Base-by-base conservation (phyloP, 1,284 basidiomycete genomes). In the Ganoderma sp. region DNA sequence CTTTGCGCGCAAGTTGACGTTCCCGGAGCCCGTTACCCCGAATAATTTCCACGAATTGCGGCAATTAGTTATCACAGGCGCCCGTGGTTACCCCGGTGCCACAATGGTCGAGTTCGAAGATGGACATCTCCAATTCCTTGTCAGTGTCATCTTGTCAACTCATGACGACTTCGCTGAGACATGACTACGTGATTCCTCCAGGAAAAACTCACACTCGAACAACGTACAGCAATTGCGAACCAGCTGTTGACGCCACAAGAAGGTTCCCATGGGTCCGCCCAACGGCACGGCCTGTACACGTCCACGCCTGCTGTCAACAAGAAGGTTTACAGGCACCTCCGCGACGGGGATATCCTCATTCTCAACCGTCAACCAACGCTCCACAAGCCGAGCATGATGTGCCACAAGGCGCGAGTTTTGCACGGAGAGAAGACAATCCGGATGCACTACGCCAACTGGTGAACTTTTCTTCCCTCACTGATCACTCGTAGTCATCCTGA, bases 361-460 rank as follows among this genome's bases (percentile, higher is more conserved):
- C 84, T 99, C 65, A 99, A 99, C 79, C 94, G 98, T 71, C 98
- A 99, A 84, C 98, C 98, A 10, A 99, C 98, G 0, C 84, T 99
- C 68, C 98, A 99, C 81, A 99, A 99, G 80, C 97, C 98, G n/a
- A 96, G 94, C 84, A 99, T 99, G 97, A 99, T 99, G 98, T 94
- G 92, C 12, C 98, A 99, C 81, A 93, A 90, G 74, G 98, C 97
- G 32, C 91, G 92, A 71, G 94, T 99, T 19, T 81, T 99, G 71
- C 88, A 91, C 69, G 98, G 97, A 60, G 98, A 99, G 82, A 98
- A 98, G 85, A 99, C 98, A 1, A 99, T 99, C 79, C 90, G 98
- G 41, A 98, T 99, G 97, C 98, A 99, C 84, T 99, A 99, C 78
- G 98, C 98, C 61, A 99, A 99, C 78, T 99, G 98, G 94, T 95